Evolutionary conservation across 2,329 filamentous ascomycete genomes (phyloP).

Genomic region (Hypoxylon sp.): DNA sequence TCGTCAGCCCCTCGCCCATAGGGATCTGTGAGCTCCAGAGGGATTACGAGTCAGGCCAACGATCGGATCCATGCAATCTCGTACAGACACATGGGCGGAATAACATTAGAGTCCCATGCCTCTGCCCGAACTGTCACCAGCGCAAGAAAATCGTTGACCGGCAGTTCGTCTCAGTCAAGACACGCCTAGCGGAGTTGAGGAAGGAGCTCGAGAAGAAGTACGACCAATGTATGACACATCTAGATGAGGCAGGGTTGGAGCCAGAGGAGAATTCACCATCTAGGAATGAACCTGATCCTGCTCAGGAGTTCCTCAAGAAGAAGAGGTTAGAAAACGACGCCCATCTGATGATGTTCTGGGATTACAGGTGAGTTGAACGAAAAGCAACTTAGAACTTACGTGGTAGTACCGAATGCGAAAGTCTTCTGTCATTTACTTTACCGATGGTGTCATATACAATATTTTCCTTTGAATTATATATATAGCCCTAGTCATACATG

Average conservation of each 20-base stretch:
- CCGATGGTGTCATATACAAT: not conserved
- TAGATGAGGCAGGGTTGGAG: slow-evolving; percentile 42
- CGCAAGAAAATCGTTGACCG: slow-evolving; percentile 28
- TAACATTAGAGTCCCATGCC: slow-evolving; percentile 33
- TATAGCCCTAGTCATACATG: not conserved
- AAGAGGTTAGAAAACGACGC: slow-evolving; percentile 41
- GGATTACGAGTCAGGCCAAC: slow-evolving; percentile 27
- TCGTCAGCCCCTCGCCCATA: slow-evolving; percentile 26
- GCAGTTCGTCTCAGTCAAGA: slow-evolving; percentile 31
- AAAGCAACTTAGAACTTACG: not conserved
- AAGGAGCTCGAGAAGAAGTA: slow-evolving; percentile 36
- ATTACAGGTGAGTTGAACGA: slow-evolving; percentile 8
- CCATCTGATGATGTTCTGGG: slow-evolving; percentile 46
- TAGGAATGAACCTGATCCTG: slow-evolving; percentile 19
- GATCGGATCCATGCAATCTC: slow-evolving; percentile 37
- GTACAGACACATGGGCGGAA: slow-evolving; percentile 38
- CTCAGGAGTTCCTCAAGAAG: slow-evolving; percentile 38
- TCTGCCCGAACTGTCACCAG: slow-evolving; percentile 40
- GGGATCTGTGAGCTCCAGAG: slow-evolving; percentile 38
- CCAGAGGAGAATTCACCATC: not conserved
- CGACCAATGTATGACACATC: slow-evolving; percentile 41
- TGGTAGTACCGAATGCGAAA: not conserved
- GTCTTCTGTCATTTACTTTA: not conserved
- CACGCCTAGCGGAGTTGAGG: slow-evolving; percentile 35
- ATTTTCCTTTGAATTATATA: not conserved